A percentile compares a stretch with the other conserved stretches of the same genome.
Conservation (phyloP, 208 protist species). For the Crithidia sp. region DNA sequence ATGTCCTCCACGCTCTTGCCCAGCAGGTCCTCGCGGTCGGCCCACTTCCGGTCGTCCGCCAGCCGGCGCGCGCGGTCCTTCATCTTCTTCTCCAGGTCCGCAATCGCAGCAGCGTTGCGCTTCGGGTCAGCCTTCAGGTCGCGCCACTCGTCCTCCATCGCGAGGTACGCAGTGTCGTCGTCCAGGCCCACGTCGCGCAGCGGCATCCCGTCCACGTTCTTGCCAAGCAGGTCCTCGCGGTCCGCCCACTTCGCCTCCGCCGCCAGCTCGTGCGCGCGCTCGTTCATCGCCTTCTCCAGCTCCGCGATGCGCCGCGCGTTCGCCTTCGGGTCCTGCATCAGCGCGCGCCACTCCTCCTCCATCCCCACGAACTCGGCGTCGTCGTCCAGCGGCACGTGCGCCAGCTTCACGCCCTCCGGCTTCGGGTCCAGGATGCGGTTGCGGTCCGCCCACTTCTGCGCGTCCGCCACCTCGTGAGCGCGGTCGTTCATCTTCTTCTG, state of each 20-base stretch:
- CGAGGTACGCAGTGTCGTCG: constrained; percentile 41
- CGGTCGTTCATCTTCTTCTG: constrained; percentile 50
- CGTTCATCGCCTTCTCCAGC: constrained; percentile 54
- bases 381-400: too few relatives aligned
- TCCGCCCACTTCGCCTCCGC: constrained; percentile 42
- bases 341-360: constrained; percentile 37
- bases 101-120: constrained; percentile 20
- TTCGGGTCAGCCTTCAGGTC: constrained; percentile 21
- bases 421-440: neutral
- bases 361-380: constrained; percentile 38
- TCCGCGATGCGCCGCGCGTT: constrained; percentile 42
- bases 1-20: too few relatives aligned
- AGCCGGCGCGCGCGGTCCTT: constrained; percentile 52
- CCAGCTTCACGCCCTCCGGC: too few relatives aligned
- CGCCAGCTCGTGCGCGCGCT: constrained; percentile 63
- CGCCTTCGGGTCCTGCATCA: constrained; percentile 18
- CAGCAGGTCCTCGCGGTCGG: too few relatives aligned
- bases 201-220: constrained; percentile 62
- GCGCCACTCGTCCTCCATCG: constrained; percentile 41
- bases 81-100: constrained; percentile 45
- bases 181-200: constrained; percentile 57
- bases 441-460: constrained; percentile 48
- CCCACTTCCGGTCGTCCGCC: constrained; percentile 51
- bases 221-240: constrained; percentile 61
- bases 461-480: constrained; percentile 45